Evolutionary conservation across 257 asterid genomes (phyloP).

Genomic region (Hygrophila difformis): DNA sequence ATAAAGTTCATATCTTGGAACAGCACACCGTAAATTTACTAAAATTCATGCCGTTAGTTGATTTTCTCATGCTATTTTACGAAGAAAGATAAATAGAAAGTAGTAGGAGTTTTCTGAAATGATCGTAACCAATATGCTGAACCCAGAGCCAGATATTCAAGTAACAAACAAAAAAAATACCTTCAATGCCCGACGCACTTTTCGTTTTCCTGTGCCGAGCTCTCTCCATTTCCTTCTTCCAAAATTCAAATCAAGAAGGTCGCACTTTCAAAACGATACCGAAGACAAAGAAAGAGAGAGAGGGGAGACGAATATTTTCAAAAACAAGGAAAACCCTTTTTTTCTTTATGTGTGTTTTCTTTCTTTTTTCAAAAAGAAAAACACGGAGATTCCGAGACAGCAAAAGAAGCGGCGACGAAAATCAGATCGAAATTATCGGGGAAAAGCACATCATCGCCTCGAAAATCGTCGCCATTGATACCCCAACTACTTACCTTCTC

Average conservation of each 20-base stretch:
- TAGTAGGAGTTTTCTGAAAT: neutral
- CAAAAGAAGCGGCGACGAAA: conserved; percentile 3
- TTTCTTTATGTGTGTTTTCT: too few relatives aligned
- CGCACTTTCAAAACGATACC: conserved; percentile 19
- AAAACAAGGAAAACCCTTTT: conserved; percentile 11
- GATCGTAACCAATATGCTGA: conserved; percentile 1
- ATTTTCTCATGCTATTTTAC: neutral
- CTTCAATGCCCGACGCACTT: conserved; percentile 67
- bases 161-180: conserved; percentile 27
- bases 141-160: conserved; percentile 1
- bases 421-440: conserved; percentile 54
- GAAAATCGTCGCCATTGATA: conserved; percentile 29
- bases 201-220: conserved; percentile 74
- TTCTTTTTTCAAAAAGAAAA: conserved; percentile 17
- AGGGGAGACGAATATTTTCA: conserved; percentile 2
- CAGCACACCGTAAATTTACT: too few relatives aligned
- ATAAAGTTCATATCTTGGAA: too few relatives aligned
- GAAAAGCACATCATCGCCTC: conserved; percentile 44
- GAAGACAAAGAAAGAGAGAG: conserved; percentile 1
- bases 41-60: neutral
- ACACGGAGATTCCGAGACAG: conserved; percentile 26
- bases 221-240: conserved; percentile 53
- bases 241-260: conserved; percentile 29
- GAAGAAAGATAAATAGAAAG: neutral
- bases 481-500: conserved; percentile 24